These are phyloP conservation scores for Zygosaccharomyces sapae DNA, from an alignment of 1,139 yeast genomes.

Conservation along the genomic window DNA sequence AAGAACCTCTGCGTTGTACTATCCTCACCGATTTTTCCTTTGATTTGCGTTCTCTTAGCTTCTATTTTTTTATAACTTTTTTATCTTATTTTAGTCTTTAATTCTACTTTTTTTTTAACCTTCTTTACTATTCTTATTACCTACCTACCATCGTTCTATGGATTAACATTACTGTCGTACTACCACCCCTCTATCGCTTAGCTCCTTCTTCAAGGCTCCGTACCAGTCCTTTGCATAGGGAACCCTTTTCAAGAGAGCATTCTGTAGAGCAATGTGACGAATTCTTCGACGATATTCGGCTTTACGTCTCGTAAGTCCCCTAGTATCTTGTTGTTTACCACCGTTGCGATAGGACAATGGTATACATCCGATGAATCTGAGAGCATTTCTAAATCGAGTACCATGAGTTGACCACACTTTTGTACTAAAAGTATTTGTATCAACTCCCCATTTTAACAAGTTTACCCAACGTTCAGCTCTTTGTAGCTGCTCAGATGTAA, in stretches of 20 bases:
- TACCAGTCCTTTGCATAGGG: constrained; percentile 28
- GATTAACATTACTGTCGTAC: too few relatives aligned
- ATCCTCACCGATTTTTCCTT: constrained; percentile 5
- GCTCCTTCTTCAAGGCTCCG: constrained; percentile 22
- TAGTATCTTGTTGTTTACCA: constrained; percentile 5
- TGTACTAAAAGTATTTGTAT: constrained; percentile 10
- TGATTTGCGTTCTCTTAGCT: constrained; percentile 6
- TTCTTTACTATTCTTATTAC: background rate
- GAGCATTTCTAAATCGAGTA: constrained; percentile 13
- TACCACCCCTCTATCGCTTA: constrained; percentile 17
- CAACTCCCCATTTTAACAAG: constrained; percentile 10
- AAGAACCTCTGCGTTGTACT: constrained; percentile 10
- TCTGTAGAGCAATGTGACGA: constrained; percentile 23
- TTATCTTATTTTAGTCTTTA: background rate
- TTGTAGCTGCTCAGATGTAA: constrained; percentile 9
- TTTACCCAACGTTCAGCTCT: constrained; percentile 11
- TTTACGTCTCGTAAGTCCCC: constrained; percentile 15
- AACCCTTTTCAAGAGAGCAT: constrained; percentile 23
- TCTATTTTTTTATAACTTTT: constrained; percentile 5
- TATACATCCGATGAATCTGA: constrained; percentile 27
- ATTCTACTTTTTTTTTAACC: background rate
- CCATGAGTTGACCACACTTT: constrained; percentile 22
- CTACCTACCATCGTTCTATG: too few relatives aligned
- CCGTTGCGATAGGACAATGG: constrained; percentile 16
- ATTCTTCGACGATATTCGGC: constrained; percentile 20